Evolutionary conservation across 192 early-diverging fungal genomes (phyloP), one percentile per base, ranked within the genome.

Genomic region (Kickxella alabastrina): DNA sequence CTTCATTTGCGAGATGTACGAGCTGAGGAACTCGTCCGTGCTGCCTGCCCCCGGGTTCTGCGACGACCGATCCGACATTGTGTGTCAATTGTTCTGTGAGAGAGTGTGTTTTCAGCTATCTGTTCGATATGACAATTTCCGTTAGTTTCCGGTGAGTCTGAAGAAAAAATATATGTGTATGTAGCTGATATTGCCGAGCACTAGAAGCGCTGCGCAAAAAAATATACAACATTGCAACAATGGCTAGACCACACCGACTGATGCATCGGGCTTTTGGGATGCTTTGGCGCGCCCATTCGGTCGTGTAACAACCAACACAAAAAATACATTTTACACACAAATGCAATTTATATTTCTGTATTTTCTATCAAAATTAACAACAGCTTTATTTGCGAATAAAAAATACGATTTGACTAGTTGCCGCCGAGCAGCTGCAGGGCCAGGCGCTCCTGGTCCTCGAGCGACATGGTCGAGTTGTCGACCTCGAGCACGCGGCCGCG

Each of bases 401-500:
- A 32, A 32, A 32, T 12, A 32, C 31, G 4, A n/a, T 13, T 15
- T 19, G 25, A 57, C 29, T 54, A 62, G 47, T 36, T 45, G 26
- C 52, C 55, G 39, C 57, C 52, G 21, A 78, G 54, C 14, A 78
- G 68, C 28, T 60, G 68, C 55, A 78, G 46, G 1, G 75, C 75
- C 32, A 78, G 65, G 31, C 46, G 64, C 54, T 78, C 75, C 46
- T 78, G 65, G 54, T 72, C 68, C 31, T 67, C 58, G 35, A 78
- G 60, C 25, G 68, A 54, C 75, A 67, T 66, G 23, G 57, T 48
- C 4, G 62, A 26, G 45, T 71, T 44, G 34, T 66, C 67, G 37
- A 71, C 59, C 48, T 70, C 68, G 28, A 77, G 38, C 21, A 66
- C 59, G 18, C 59, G 58, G 24, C 49, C 54, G 3, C 38, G 13